phyloP scores from a whole-genome alignment of 331 rosid genomes.

The Ulmus americana region DNA sequence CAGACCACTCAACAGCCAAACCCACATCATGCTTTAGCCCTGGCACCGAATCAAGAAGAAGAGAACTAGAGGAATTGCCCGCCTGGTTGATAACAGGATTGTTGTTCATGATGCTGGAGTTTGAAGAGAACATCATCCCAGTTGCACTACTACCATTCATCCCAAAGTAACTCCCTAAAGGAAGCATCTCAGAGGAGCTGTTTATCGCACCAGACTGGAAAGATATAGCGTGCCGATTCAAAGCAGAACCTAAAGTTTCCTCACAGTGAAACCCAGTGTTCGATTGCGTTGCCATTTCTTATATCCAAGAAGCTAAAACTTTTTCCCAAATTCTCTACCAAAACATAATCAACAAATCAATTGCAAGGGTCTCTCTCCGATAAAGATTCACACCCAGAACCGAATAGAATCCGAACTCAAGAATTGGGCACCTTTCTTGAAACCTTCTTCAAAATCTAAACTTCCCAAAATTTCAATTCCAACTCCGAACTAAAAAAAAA shows the following conservation, averaged over 20 bases:
- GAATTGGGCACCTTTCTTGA: no score
- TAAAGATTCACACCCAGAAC: neutral
- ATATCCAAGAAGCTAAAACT: neutral
- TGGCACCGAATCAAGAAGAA: slow-evolving; percentile 72
- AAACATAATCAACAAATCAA: slow-evolving; percentile 32
- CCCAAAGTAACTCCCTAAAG: slow-evolving; percentile 62
- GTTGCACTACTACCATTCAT: slow-evolving; percentile 45
- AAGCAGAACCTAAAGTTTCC: slow-evolving; percentile 43
- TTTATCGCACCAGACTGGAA: slow-evolving; percentile 73
- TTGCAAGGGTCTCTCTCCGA: slow-evolving; percentile 12
- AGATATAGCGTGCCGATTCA: slow-evolving; percentile 75
- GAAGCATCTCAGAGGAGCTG: slow-evolving; percentile 75
- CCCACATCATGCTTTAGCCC: slow-evolving; percentile 90
- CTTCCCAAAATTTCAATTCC: neutral
- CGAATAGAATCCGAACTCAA: neutral
- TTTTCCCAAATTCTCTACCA: slow-evolving; percentile 24
- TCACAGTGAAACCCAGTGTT: slow-evolving; percentile 62
- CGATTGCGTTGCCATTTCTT: slow-evolving; percentile 67
- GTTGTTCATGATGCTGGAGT: slow-evolving; percentile 35
- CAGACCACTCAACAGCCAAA: slow-evolving; percentile 93
- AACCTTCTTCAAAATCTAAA: no score
- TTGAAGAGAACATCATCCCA: no score
- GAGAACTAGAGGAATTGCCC: slow-evolving; percentile 45
- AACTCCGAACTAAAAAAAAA: neutral
- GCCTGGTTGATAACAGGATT: slow-evolving; percentile 55